phyloP scores from a whole-genome alignment of 495 filamentous ascomycete genomes.

The Xeromyces bisporus region DNA sequence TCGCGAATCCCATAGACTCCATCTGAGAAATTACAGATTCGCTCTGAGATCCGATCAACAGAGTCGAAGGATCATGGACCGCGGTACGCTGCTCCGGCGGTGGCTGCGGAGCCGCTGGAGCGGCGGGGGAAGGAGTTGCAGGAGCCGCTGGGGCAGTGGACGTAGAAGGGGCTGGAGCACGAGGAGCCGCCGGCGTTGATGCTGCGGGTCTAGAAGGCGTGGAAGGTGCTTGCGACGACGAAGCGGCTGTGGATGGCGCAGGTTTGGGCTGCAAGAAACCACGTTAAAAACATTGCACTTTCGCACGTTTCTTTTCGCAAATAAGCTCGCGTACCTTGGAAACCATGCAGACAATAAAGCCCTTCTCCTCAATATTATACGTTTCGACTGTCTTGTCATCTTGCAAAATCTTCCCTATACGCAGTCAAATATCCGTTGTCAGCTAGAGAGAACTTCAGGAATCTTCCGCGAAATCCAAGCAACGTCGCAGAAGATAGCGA shows the following conservation, averaged over 20 bases:
- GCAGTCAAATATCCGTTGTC: conserved; percentile 1
- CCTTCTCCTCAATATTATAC: conserved; percentile 98
- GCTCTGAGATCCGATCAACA: conserved; percentile 68
- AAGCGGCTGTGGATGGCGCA: conserved; percentile 37
- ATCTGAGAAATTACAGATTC: conserved; percentile 83
- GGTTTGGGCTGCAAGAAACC: conserved; percentile 44
- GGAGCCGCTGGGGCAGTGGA: conserved; percentile 41
- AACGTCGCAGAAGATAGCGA: too few species aligned
- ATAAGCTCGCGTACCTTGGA: conserved; percentile 50
- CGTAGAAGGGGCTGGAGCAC: conserved; percentile 54
- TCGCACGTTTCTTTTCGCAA: not conserved
- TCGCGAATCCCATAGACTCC: conserved; percentile 89
- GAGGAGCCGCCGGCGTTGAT: conserved; percentile 38
- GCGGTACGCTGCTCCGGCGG: conserved; percentile 20
- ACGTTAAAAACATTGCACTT: too few species aligned
- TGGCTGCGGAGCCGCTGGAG: conserved; percentile 28
- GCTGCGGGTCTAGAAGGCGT: conserved; percentile 33
- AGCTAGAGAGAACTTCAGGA: conserved; percentile 2
- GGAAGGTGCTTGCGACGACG: conserved; percentile 39
- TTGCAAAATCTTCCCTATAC: conserved; percentile 84
- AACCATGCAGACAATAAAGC: conserved; percentile 94
- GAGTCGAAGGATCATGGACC: conserved; percentile 61
- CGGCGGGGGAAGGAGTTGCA: conserved; percentile 54
- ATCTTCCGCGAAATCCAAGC: too few species aligned
- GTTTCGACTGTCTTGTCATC: conserved; percentile 90